A percentile compares a stretch with the other conserved stretches of the same genome.
Evolutionary conservation across 2,329 filamentous ascomycete genomes (phyloP).

Genomic region (Calonectria leucothoes): DNA sequence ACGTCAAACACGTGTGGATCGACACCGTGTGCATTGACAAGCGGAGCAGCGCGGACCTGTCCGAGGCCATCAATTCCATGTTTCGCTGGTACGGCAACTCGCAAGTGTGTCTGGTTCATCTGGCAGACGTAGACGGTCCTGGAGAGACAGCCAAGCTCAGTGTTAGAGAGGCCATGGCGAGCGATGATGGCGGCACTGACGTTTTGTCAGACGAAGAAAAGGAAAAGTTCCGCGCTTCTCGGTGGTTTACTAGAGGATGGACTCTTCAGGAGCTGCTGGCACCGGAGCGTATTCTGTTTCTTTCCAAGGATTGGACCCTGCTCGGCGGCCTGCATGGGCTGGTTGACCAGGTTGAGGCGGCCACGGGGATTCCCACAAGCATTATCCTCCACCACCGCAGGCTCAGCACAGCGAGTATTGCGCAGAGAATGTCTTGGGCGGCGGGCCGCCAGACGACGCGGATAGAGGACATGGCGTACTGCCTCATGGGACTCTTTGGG

Average conservation of each 20-base stretch:
- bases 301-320: slow-evolving; percentile 24
- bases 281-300: slow-evolving; percentile 22
- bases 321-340: slow-evolving; percentile 23
- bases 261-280: slow-evolving; percentile 35
- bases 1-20: slow-evolving; percentile 19
- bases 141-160: background rate
- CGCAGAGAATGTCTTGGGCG: slow-evolving; percentile 37
- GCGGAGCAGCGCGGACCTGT: slow-evolving; percentile 31
- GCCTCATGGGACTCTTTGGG: slow-evolving; percentile 34
- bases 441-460: slow-evolving; percentile 31
- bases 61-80: slow-evolving; percentile 39
- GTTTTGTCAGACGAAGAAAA: slow-evolving; percentile 51
- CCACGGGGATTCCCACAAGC: slow-evolving; percentile 26
- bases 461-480: slow-evolving; percentile 36
- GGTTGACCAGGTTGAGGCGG: slow-evolving; percentile 1
- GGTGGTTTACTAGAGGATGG: slow-evolving; percentile 36
- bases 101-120: slow-evolving; percentile 25
- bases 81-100: slow-evolving; percentile 43
- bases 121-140: slow-evolving; percentile 27
- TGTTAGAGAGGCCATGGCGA: background rate
- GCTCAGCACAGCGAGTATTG: slow-evolving; percentile 16
- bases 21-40: slow-evolving; percentile 32
- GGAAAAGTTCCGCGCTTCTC: slow-evolving; percentile 15
- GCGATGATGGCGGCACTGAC: background rate
- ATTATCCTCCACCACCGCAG: slow-evolving; percentile 13